Evolutionary conservation across 192 early-diverging fungal species (phyloP), one percentile per base, ranked within the genome.

Genomic region (Backusella liffmaniae): DNA sequence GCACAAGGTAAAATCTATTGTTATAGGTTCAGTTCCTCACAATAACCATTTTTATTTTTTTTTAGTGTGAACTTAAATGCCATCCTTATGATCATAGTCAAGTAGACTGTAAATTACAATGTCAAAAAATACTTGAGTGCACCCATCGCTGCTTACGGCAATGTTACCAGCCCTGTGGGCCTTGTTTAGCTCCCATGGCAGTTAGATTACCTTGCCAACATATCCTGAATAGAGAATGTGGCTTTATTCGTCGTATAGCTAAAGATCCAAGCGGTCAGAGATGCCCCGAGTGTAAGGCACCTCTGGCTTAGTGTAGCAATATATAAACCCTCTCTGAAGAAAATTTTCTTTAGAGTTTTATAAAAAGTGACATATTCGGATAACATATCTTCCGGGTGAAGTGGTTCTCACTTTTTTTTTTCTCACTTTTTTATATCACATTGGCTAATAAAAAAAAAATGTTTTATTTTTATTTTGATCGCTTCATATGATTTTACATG

Each of bases 41-140:
- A 37, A 12, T 35, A 39, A 30, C 18, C 36, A 15, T 13, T 59
- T 59, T 26, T n/a, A n/a, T n/a, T 26, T 26, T 4, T 59, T 26
- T 59, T 23, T 59, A 81, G 80, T 81, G 80, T 39, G 49, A 73
- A 30, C 51, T 70, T 6, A 73, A 73, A 59, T 81, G 80, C 30
- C 80, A 81, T 72, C 51, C 66, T 0, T 81, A 73, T 44, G 67
- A 62, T 29, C 80, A 81, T 68, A 69, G 74, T 5, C 35, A 74
- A 15, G 72, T 79, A 13, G 51, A 72, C 0, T 83, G 82, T 68
- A 46, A 49, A 16, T 29, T 73, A 35, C 74, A 32, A 12, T 83
- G 82, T 34, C 51, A 67, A 34, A 65, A 65, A 29, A 51, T 66
- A 18, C 39, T 76, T 9, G 71, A 37, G 2, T 83, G 82, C 62